These are phyloP conservation scores for Coemansia brasiliensis DNA, from an alignment of 192 early-diverging fungal genomes.

Conservation along the genomic window DNA sequence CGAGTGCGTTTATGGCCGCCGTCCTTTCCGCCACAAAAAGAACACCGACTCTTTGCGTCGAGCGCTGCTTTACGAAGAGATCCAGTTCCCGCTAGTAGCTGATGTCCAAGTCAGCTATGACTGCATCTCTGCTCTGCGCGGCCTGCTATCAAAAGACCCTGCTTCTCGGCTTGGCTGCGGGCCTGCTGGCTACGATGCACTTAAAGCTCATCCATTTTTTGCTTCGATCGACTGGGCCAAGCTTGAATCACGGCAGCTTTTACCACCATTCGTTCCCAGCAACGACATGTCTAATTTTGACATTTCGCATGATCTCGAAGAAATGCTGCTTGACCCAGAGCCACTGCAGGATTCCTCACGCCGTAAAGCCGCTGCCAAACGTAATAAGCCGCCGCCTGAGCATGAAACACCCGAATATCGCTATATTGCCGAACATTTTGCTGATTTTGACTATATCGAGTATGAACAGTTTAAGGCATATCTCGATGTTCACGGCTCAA, in stretches of 20 bases:
- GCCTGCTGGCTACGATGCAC: conserved; percentile 63
- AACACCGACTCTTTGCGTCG: conserved; percentile 60
- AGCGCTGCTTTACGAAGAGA: conserved; percentile 64
- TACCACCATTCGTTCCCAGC: conserved; percentile 84
- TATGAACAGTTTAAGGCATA: conserved; percentile 72
- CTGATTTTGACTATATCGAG: conserved; percentile 79
- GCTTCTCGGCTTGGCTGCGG: conserved; percentile 76
- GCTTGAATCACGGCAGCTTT: conserved; percentile 68
- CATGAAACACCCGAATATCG: conserved; percentile 61
- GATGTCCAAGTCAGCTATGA: conserved; percentile 60
- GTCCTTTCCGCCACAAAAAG: conserved; percentile 69
- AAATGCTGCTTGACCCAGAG: conserved; percentile 94
- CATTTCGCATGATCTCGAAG: conserved; percentile 93
- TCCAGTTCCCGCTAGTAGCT: conserved; percentile 60
- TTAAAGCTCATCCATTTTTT: conserved; percentile 83
- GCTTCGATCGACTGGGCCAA: conserved; percentile 71
- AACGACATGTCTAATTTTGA: conserved; percentile 92
- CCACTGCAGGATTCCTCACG: conserved; percentile 72
- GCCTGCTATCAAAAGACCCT: conserved; percentile 76
- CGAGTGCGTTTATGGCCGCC: conserved; percentile 80
- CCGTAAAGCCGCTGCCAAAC: conserved; percentile 61
- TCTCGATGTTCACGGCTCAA: conserved; percentile 57
- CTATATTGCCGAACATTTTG: conserved; percentile 70
- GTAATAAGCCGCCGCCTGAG: conserved; percentile 28
- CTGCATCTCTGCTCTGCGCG: conserved; percentile 70